These are phyloP conservation scores for Candida khao-thaluensis DNA, from an alignment of 805 yeast species.

Conservation along the genomic window DNA sequence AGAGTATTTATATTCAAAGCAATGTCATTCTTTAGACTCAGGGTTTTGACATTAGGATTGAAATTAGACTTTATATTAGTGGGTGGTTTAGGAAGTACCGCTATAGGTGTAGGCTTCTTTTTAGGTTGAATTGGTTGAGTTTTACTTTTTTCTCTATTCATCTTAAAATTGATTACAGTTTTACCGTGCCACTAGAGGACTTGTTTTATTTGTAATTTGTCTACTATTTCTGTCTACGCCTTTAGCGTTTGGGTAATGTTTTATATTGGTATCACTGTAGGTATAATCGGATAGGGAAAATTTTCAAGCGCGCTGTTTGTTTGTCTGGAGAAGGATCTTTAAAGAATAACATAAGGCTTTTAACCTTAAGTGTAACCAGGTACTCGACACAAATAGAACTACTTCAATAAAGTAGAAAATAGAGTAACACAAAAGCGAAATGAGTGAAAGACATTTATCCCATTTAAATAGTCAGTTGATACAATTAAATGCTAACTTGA, in stretches of 20 bases:
- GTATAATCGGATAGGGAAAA: slow-evolving; percentile 7
- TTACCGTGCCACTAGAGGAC: no score
- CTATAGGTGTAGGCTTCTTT: slow-evolving; percentile 30
- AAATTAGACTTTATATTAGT: slow-evolving; percentile 19
- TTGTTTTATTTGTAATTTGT: neutral
- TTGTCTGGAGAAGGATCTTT: no score
- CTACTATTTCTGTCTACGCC: no score
- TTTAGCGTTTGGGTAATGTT: no score
- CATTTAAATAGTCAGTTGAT: slow-evolving; percentile 29
- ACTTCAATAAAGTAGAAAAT: no score
- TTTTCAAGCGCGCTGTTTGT: slow-evolving; percentile 3
- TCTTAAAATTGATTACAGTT: neutral
- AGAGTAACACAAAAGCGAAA: neutral
- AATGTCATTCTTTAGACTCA: slow-evolving; percentile 16
- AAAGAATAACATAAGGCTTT: no score
- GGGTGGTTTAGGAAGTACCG: slow-evolving; percentile 29
- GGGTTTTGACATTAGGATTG: slow-evolving; percentile 22
- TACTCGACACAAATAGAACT: no score
- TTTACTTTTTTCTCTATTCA: slow-evolving; percentile 26
- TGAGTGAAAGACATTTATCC: slow-evolving; percentile 37
- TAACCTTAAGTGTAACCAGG: no score
- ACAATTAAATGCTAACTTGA: slow-evolving; percentile 53
- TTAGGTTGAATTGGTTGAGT: slow-evolving; percentile 24
- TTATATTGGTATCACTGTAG: neutral
- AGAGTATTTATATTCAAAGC: slow-evolving; percentile 36